phyloP scores from a whole-genome alignment of 495 filamentous ascomycete species.

The Halenospora varia region DNA sequence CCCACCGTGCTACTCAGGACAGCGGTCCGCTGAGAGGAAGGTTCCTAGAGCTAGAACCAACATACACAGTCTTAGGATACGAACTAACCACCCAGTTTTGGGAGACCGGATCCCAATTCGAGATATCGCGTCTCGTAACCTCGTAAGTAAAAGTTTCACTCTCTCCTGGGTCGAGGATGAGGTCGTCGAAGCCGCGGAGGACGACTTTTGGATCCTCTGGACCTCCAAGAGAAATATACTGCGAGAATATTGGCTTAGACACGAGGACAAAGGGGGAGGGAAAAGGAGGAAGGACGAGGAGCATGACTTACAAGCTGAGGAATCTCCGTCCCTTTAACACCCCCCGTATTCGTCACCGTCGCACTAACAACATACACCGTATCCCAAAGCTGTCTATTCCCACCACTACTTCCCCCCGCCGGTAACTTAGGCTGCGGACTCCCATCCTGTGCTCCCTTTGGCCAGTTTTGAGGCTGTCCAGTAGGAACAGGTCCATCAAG shows the following conservation, averaged over 20 bases:
- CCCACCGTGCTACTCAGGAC: no score
- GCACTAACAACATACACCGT: constrained; percentile 45
- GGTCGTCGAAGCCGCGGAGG: constrained; percentile 75
- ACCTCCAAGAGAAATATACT: constrained; percentile 74
- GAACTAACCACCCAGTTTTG: constrained; percentile 81
- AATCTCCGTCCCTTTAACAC: constrained; percentile 68
- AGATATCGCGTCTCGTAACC: constrained; percentile 78
- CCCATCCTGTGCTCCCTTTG: constrained; percentile 58
- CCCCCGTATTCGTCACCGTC: constrained; percentile 77
- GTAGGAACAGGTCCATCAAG: no score
- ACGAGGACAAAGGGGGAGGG: no score
- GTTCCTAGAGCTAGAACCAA: constrained; percentile 35
- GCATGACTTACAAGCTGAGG: constrained; percentile 64
- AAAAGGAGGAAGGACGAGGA: no score
- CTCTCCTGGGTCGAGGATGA: constrained; percentile 65
- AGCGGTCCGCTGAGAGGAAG: background rate
- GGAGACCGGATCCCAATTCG: constrained; percentile 71
- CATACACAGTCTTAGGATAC: constrained; percentile 66
- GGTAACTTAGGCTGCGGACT: constrained; percentile 61
- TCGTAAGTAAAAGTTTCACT: constrained; percentile 59
- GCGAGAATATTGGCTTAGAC: no score
- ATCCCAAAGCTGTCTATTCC: constrained; percentile 67
- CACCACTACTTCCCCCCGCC: constrained; percentile 65
- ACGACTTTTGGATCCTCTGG: constrained; percentile 63
- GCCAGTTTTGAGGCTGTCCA: no score